phyloP scores from a whole-genome alignment of 345 rosid species.

The Raphanus raphanistrum region DNA sequence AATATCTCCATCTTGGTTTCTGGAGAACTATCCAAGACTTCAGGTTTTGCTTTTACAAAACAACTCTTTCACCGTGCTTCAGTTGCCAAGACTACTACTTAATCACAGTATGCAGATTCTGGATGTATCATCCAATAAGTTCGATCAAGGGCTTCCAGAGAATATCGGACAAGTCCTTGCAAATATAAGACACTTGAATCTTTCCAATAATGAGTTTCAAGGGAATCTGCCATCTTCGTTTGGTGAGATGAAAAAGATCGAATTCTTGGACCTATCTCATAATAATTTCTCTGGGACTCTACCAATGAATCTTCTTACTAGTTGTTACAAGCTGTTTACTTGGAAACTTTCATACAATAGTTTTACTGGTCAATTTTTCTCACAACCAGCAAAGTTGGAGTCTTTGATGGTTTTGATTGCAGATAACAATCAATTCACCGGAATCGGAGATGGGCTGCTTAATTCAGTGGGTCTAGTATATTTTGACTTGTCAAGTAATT shows the following conservation, averaged over 20 bases:
- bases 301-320: neutral
- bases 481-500: slow-evolving; percentile 4
- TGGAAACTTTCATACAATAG: slow-evolving; percentile 19
- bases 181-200: neutral
- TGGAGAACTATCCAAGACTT: neutral
- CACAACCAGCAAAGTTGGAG: neutral
- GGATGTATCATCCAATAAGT: slow-evolving; percentile 1
- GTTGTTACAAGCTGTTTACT: neutral
- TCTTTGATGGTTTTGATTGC: neutral
- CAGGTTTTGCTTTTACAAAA: neutral
- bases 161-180: neutral
- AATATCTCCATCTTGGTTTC: neutral
- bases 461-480: rapidly evolving
- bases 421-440: neutral
- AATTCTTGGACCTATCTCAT: slow-evolving; percentile 16
- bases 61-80: slow-evolving; percentile 24
- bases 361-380: neutral
- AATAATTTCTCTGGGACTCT: neutral
- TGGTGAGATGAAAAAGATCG: neutral
- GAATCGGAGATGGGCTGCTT: neutral
- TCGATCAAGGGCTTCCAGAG: neutral
- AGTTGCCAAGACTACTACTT: neutral
- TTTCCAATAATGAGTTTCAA: neutral
- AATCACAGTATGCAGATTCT: neutral
- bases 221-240: neutral